Evolutionary conservation across 371 early-diverging fungal species (phyloP).

Genomic region (Saksenaea vasiformis): DNA sequence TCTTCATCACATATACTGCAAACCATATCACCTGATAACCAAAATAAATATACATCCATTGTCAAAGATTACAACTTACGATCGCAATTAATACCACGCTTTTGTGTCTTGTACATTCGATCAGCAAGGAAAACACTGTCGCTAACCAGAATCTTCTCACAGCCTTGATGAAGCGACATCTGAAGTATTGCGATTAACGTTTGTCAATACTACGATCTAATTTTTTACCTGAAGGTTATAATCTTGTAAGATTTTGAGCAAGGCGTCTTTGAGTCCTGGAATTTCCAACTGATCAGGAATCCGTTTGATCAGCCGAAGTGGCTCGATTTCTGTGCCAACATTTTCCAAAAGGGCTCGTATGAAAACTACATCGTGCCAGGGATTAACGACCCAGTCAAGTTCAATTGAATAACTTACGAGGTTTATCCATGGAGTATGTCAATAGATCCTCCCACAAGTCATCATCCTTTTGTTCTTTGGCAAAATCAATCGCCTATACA

Average conservation of each 20-base stretch:
- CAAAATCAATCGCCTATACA: constrained; percentile 93
- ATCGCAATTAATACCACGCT: constrained; percentile 63
- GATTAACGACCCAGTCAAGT: not conserved
- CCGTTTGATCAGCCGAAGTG: constrained; percentile 73
- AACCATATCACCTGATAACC: constrained; percentile 53
- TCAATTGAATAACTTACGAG: constrained; percentile 51
- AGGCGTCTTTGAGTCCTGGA: constrained; percentile 76
- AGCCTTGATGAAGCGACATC: constrained; percentile 81
- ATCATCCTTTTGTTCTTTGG: constrained; percentile 94
- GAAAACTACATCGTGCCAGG: constrained; percentile 59
- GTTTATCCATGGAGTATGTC: constrained; percentile 85
- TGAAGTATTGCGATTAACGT: constrained; percentile 15
- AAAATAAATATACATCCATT: not conserved
- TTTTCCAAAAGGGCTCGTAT: constrained; percentile 90
- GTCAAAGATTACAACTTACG: constrained; percentile 28
- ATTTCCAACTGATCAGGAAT: constrained; percentile 83
- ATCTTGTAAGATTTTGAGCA: constrained; percentile 88
- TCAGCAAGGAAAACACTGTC: constrained; percentile 83
- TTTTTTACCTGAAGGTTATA: constrained; percentile 80
- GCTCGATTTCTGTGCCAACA: constrained; percentile 84
- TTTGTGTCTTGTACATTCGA: constrained; percentile 71
- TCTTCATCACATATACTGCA: constrained; percentile 67
- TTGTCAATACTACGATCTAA: not conserved
- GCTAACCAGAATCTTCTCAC: constrained; percentile 80
- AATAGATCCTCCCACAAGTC: constrained; percentile 95